phyloP scores from a whole-genome alignment of 805 yeast genomes.

The Nakazawaea ernobii region DNA sequence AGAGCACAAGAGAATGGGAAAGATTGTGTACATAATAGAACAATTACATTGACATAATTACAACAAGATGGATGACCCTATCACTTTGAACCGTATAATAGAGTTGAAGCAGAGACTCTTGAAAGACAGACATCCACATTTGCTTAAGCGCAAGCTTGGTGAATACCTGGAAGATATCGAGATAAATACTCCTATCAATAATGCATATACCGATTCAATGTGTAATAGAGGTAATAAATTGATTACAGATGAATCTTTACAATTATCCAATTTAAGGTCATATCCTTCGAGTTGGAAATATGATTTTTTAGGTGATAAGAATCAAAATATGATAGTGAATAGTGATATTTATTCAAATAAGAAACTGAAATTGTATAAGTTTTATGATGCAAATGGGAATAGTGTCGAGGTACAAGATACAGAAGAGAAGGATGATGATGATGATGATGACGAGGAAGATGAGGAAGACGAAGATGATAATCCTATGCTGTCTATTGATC shows the following conservation, averaged over 20 bases:
- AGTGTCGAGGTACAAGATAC: constrained; percentile 15
- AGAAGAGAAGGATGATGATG: constrained; percentile 15
- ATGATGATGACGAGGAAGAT: constrained; percentile 14
- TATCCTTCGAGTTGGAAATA: constrained; percentile 16
- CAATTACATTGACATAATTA: background rate
- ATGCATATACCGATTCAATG: constrained; percentile 9
- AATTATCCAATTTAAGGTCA: constrained; percentile 17
- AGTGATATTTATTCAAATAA: constrained; percentile 15
- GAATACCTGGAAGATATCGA: constrained; percentile 6
- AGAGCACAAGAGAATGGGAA: background rate
- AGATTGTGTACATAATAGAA: background rate
- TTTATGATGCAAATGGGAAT: constrained; percentile 16
- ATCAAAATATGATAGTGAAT: constrained; percentile 16
- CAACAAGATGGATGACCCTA: constrained; percentile 4
- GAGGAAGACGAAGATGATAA: constrained; percentile 27
- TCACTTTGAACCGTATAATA: constrained; percentile 7
- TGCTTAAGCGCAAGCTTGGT: background rate
- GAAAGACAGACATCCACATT: background rate
- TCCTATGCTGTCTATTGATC: constrained; percentile 43
- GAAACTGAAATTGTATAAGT: constrained; percentile 15
- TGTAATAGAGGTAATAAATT: constrained; percentile 28
- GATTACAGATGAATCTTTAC: constrained; percentile 19
- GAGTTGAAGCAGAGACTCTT: constrained; percentile 5
- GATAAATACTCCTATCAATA: constrained; percentile 9
- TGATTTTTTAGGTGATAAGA: constrained; percentile 13